Percentiles rank a stretch among this genome's conserved stretches.
These are phyloP conservation scores for Suhomyces choctaworum DNA, from an alignment of 1,139 yeast species.

Conservation along the genomic window DNA sequence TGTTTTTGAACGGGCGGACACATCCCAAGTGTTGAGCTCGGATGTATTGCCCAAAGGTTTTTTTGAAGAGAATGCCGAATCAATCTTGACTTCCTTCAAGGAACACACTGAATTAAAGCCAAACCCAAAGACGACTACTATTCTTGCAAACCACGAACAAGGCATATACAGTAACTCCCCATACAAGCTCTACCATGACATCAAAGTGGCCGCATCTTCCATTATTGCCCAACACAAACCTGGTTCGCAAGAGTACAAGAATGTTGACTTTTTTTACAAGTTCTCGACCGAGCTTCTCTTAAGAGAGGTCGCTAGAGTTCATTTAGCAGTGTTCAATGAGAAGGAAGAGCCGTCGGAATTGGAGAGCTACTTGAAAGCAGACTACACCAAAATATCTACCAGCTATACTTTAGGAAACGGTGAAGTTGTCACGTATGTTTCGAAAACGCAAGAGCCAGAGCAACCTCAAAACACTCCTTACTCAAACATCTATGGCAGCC, in stretches of 20 bases:
- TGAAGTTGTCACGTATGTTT: slow-evolving; percentile 52
- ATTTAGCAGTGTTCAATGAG: slow-evolving; percentile 26
- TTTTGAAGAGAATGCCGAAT: slow-evolving; percentile 43
- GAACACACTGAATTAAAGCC: slow-evolving; percentile 31
- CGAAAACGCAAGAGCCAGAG: slow-evolving; percentile 34
- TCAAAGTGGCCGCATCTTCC: slow-evolving; percentile 61
- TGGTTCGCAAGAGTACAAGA: slow-evolving; percentile 58
- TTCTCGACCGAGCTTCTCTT: slow-evolving; percentile 68
- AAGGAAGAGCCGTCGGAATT: slow-evolving; percentile 26
- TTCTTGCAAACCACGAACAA: slow-evolving; percentile 22
- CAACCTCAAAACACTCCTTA: slow-evolving; percentile 17
- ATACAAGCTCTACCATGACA: slow-evolving; percentile 68
- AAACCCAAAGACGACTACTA: slow-evolving; percentile 21
- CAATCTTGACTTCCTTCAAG: slow-evolving; percentile 44
- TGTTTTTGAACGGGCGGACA: slow-evolving; percentile 37
- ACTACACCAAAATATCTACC: slow-evolving; percentile 66
- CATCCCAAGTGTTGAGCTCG: slow-evolving; percentile 33
- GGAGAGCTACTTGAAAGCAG: slow-evolving; percentile 42
- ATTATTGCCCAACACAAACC: slow-evolving; percentile 50
- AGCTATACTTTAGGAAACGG: slow-evolving; percentile 60
- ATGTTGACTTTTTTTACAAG: slow-evolving; percentile 68
- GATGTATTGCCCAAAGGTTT: slow-evolving; percentile 46
- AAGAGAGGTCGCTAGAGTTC: slow-evolving; percentile 61
- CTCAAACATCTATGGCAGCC: slow-evolving; percentile 21
- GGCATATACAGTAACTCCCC: slow-evolving; percentile 41